Base-by-base conservation (phyloP, 768 basidiomycete species). In the Multifurca ochricompacta region DNA sequence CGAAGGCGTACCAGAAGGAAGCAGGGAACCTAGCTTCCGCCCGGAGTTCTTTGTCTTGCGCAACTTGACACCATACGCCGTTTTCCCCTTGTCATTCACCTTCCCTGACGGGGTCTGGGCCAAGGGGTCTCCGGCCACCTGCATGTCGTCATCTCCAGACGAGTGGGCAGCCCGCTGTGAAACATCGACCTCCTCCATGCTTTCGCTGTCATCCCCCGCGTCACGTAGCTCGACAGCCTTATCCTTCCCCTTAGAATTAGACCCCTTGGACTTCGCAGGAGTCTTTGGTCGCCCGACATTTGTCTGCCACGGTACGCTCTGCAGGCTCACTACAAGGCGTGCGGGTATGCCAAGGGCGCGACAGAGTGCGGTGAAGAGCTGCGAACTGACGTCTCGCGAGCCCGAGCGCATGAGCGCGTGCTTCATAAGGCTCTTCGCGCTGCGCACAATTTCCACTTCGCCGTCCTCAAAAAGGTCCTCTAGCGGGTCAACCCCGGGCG, bases 251-350 rank as follows among this genome's bases (percentile, higher is more conserved):
- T 71, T 71, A 6, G 62, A 66, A 65, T 74, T 71, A 30, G 69
- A 68, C 62, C 76, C 67, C 60, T 69, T 71, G 48, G 65, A 63
- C 66, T 75, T 80, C 50, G 64, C 56, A 14, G 64, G 67, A 4
- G 74, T 66, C 57, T 78, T 82, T 13, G 79, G 71, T 63, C 81
- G 83, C 4, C 81, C 81, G 14, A 80, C 73, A 28, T 73, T 70
- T 18, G 81, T 79, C 66, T 92, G 79, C 93, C 93, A 97, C 9
- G 92, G 91, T 9, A 97, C 82, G 49, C 89, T 83, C 69, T 98
- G 95, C 40, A 99, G 69, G 64, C 91, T 95, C 59, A 85, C 85
- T 9, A 97, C 87, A 48, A 98, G 73, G 43, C 96, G 75, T 6
- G 92, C 80, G 0, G 93, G 93, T 18, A 98, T 81, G 10, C 83